Percentiles rank a stretch among this genome's conserved stretches.
Evolutionary conservation across 768 basidiomycete genomes (phyloP).

Genomic region (Pulveroboletus sp.): DNA sequence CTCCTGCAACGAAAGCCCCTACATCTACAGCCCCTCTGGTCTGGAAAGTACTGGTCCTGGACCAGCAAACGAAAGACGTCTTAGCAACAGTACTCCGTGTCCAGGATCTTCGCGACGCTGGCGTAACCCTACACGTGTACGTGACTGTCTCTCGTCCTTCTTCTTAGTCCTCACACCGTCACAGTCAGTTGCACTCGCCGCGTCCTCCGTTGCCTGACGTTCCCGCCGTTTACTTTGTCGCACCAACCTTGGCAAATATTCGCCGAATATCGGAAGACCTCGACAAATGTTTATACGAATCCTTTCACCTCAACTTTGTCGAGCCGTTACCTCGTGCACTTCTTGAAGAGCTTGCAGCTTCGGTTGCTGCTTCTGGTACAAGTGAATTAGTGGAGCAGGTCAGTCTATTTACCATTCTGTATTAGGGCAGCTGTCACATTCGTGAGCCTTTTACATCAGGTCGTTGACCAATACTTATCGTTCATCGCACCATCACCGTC

Average conservation of each 20-base stretch:
- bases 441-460: conserved; percentile 38
- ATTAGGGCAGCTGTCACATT: not conserved
- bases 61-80: conserved; percentile 94
- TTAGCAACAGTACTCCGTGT: conserved; percentile 93
- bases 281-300: conserved; percentile 83
- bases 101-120: conserved; percentile 93
- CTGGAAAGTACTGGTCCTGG: conserved; percentile 95
- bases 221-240: conserved; percentile 94
- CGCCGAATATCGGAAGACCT: conserved; percentile 91
- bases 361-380: conserved; percentile 80
- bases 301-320: conserved; percentile 92
- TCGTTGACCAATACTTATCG: conserved; percentile 95
- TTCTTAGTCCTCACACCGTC: conserved; percentile 2
- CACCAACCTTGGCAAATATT: conserved; percentile 83
- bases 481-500: conserved; percentile 92
- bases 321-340: conserved; percentile 84
- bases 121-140: conserved; percentile 97
- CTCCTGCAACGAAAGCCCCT: conserved; percentile 45
- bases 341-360: conserved; percentile 88
- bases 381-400: conserved; percentile 80
- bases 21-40: conserved; percentile 66
- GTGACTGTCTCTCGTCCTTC: conserved; percentile 27
- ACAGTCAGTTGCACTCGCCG: conserved; percentile 83
- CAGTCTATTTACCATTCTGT: conserved; percentile 5
- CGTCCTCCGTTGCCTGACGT: conserved; percentile 92